Base-by-base conservation (phyloP, 306 rosid genomes). In the Crotalaria pallida region DNA sequence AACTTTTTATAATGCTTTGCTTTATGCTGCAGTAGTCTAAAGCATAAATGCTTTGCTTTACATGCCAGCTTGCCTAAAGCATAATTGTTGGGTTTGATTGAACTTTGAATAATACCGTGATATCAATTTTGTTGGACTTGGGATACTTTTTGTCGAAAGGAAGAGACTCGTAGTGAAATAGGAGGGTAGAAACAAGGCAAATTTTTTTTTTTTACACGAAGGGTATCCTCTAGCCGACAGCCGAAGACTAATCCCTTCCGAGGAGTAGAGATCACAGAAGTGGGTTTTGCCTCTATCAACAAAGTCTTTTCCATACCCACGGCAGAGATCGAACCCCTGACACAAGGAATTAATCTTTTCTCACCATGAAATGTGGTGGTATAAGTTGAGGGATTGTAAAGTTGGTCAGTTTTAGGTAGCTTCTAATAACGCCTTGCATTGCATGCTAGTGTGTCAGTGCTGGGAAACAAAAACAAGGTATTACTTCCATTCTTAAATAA, bases 1-100 rank as follows among this genome's bases (percentile, higher is more conserved):
- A 18, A 29, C 16, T 63, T 64, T 45, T 62, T 40, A 11, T 9
- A 22, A 10, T 60, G 52, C 69, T 72, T 72, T 72, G 48, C 60
- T 47, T 53, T 24, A 4, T n/a, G 24, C 40, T n/a, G 24, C 40
- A 18, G 34, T 44, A 17, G 59, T n/a, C 50, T 59, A 34, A 59
- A 60, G 51, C 22, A 45, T 21, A 11, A 11, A 49, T n/a, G 19
- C 69, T 18, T 68, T 50, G 10, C 51, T 41, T 75, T 43, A 10
- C 51, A 22, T 58, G 38, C 45, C 22, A 22, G 52, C 15, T 16
- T 48, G 52, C 15, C 23, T 48, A 15, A 57, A 62, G 79, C 44
- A 36, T 10, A 3, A 43, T 13, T 62, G 26, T 3, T 40, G 22
- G 31, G 16, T 53, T 11, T 33, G 62, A 31, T 31, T 31, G 1